A percentile compares a stretch with the other conserved stretches of the same genome.
Conservation (phyloP, 2,329 filamentous ascomycete genomes). For the Ophiocordyceps sinensis region DNA sequence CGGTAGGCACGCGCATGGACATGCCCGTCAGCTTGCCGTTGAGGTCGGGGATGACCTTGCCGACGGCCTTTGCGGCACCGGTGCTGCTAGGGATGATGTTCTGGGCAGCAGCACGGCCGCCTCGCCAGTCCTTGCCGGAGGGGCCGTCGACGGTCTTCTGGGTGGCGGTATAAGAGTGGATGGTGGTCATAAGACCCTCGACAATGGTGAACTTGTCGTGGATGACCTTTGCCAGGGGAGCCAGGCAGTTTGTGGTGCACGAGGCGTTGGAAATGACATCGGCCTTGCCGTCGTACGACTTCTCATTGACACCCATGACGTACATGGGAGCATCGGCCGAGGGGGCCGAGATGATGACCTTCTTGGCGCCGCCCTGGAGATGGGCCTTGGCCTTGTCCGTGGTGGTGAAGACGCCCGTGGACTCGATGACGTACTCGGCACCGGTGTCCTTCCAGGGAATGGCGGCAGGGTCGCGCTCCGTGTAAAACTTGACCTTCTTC, state of each 20-base stretch:
- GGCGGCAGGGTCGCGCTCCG: constrained; percentile 72
- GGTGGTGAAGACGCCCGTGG: constrained; percentile 98
- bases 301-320: constrained; percentile 98
- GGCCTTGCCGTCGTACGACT: constrained; percentile 79
- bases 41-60: constrained; percentile 95
- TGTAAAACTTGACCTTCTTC: constrained; percentile 92
- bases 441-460: constrained; percentile 85
- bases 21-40: constrained; percentile 99
- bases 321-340: constrained; percentile 98
- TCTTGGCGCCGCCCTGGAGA: constrained; percentile 95
- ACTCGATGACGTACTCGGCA: constrained; percentile 92
- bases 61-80: constrained; percentile 98
- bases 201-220: constrained; percentile 96
- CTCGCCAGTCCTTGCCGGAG: constrained; percentile 97
- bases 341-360: constrained; percentile 86
- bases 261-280: constrained; percentile 97
- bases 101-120: constrained; percentile 95
- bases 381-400: constrained; percentile 89
- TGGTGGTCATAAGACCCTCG: constrained; percentile 99
- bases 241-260: constrained; percentile 99
- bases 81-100: constrained; percentile 99
- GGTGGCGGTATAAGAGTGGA: constrained; percentile 99
- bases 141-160: constrained; percentile 99
- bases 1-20: constrained; percentile 96
- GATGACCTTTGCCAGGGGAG: constrained; percentile 97